Evolutionary conservation across 2,329 filamentous ascomycete genomes (phyloP), one percentile per base, ranked within the genome.

Genomic region (Fonsecaea monophora): DNA sequence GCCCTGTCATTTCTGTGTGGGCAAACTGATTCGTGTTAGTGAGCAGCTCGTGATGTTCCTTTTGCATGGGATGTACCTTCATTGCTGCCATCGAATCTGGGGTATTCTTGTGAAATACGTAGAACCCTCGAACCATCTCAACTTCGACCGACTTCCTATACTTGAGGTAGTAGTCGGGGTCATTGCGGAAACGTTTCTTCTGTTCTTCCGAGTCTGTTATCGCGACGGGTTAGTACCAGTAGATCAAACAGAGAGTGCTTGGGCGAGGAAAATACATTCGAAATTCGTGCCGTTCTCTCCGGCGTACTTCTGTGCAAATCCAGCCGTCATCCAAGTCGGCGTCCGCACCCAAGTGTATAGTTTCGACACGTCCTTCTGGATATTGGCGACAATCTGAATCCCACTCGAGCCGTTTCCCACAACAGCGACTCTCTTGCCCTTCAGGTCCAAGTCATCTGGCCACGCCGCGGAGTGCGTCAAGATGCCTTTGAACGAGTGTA

Each of bases 291-390:
- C 71, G 37, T 69, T 60, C 9, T 61, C 65, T 2, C 73, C 74
- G 7, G 73, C 69, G 56, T 65, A 70, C 40, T 66, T 70, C 64
- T 67, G 64, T 8, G 66, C 70, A 58, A 71, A 65, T 68, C 74
- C 13, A 55, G 66, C 18, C 7, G 58, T 70, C 6, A 78, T 65
- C 75, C 76, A 78, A 1, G 74, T 78, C 0, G 75, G 68, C 8
- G 64, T 67, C 4, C 75, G 75, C 13, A 77, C 69, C 64, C 72
- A 78, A 40, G 73, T 75, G 12, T 73, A 72, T 1, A 77, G 13
- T 37, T 73, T 69, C 18, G 53, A 65, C 66, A 77, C 79, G n/a
- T 78, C 71, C 3, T 76, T 75, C 48, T 80, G 76, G 48, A 81
- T 77, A 0, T 75, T 77, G 0, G 79, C 76, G 12, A 80, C 71